A percentile compares a stretch with the other conserved stretches of the same genome.
phyloP scores from a whole-genome alignment of 345 rosid species.

The Ceriops tagal region DNA sequence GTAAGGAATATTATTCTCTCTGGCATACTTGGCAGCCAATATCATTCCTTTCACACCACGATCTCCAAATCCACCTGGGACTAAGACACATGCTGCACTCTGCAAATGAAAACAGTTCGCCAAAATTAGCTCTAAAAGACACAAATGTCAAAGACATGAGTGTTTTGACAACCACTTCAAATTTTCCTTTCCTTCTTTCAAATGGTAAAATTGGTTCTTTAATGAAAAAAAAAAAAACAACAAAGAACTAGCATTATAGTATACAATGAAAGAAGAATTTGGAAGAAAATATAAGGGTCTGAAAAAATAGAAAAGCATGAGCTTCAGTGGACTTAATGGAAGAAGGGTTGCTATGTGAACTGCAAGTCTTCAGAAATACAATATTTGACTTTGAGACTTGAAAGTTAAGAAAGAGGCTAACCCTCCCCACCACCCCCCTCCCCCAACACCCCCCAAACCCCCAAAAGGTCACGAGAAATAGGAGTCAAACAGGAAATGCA shows the following conservation, averaged over 20 bases:
- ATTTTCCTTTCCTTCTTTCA: background rate
- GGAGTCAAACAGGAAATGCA: background rate
- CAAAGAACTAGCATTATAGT: background rate
- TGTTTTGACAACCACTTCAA: background rate
- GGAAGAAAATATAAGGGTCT: conserved; percentile 1
- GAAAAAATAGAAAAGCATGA: background rate
- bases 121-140: background rate
- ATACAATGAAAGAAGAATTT: background rate
- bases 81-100: conserved; percentile 31
- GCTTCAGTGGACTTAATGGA: background rate
- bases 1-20: conserved; percentile 34
- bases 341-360: background rate
- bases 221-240: background rate
- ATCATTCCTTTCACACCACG: conserved; percentile 38
- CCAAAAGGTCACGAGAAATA: background rate
- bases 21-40: conserved; percentile 36
- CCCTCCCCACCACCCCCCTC: too few species aligned
- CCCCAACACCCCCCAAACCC: too few species aligned
- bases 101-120: conserved; percentile 7
- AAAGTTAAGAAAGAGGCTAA: background rate
- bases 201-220: background rate
- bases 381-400: background rate
- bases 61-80: conserved; percentile 38
- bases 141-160: background rate
- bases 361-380: background rate